Base-by-base conservation (phyloP, 352 stramenopile species). In the Phytopythium oedochilum region DNA sequence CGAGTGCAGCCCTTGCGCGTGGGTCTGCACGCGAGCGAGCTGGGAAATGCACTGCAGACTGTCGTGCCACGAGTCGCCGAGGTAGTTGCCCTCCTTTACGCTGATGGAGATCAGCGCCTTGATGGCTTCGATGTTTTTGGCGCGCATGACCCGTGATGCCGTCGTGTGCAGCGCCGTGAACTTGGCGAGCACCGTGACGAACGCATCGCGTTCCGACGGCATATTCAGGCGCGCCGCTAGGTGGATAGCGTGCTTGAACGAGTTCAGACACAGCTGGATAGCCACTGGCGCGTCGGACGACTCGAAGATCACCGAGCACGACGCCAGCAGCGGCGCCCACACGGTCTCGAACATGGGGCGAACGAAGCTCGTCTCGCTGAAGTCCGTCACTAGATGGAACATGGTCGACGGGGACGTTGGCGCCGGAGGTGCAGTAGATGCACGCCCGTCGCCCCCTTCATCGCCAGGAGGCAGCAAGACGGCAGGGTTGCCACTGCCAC, bases 261-360 rank as follows among this genome's bases (percentile, higher is more conserved):
- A 97, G 54, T 93, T 92, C 9, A 99, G 74, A 53, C 95, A 98
- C 9, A 98, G 69, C 49, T 95, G 75, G 47, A 99, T 97, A 39
- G 87, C 94, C 9, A 90, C 84, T 18, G 89, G 76, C 26, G 98
- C 89, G 18, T 98, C 90, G 2, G 84, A 94, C 50, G 78, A 94
- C 73, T 99, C 95, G 26, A 99, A 89, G 28, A 98, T 96, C 63
- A 99, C 94, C 2, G 94, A 99, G 52, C 99, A 97, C 40, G 89
- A 96, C 40, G 95, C 97, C 45, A 99, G 80, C 28, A 99, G 72
- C 39, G 97, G 95, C 28, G 96, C 96, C 97, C 97, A 99, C 0
- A 98, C 92, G 0, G 98, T 98, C 73, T 99, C 96, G 64, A 99
- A 99, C 97, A 99, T 99, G 6, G 97, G 95, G 26, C 84, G 78